Evolutionary conservation across 345 rosid genomes (phyloP).

Genomic region (Odontarrhena argentea): DNA sequence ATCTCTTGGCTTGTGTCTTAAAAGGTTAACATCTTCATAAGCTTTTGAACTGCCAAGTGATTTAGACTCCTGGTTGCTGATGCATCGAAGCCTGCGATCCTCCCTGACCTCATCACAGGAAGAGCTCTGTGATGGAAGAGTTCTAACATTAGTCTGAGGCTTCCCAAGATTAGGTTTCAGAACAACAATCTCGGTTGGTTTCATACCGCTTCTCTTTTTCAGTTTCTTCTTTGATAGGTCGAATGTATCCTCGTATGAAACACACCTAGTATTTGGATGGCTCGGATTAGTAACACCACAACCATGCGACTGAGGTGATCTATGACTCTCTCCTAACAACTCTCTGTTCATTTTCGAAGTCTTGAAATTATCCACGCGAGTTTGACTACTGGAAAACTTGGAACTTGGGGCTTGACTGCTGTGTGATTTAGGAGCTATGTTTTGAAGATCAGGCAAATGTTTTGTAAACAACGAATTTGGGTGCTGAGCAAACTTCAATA

Average conservation of each 20-base stretch:
- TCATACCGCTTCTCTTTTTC: slow-evolving; percentile 42
- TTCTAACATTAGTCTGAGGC: slow-evolving; percentile 43
- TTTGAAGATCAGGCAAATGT: slow-evolving; percentile 59
- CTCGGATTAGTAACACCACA: slow-evolving; percentile 38
- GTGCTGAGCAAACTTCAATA: slow-evolving; percentile 69
- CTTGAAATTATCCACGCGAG: slow-evolving; percentile 31
- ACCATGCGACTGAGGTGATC: slow-evolving; percentile 36
- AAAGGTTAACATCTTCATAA: slow-evolving; percentile 44
- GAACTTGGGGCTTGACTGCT: slow-evolving; percentile 43
- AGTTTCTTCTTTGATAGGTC: slow-evolving; percentile 43
- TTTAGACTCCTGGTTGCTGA: slow-evolving; percentile 19
- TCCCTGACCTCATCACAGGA: slow-evolving; percentile 47
- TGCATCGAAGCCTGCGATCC: slow-evolving; percentile 42
- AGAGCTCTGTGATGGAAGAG: slow-evolving; percentile 47
- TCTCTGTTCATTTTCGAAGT: slow-evolving; percentile 45
- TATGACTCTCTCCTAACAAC: slow-evolving; percentile 38
- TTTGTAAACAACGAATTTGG: slow-evolving; percentile 75
- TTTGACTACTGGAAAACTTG: slow-evolving; percentile 39
- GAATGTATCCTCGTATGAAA: slow-evolving; percentile 23
- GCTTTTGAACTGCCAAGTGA: slow-evolving; percentile 40
- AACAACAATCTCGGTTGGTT: slow-evolving; percentile 82
- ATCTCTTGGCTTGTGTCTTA: slow-evolving; percentile 53
- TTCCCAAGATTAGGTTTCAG: slow-evolving; percentile 76
- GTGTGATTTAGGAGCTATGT: slow-evolving; percentile 43
- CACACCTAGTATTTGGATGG: slow-evolving; percentile 35